These are phyloP conservation scores for Guillardia theta DNA, from an alignment of 78 protist species.

Conservation along the genomic window DNA sequence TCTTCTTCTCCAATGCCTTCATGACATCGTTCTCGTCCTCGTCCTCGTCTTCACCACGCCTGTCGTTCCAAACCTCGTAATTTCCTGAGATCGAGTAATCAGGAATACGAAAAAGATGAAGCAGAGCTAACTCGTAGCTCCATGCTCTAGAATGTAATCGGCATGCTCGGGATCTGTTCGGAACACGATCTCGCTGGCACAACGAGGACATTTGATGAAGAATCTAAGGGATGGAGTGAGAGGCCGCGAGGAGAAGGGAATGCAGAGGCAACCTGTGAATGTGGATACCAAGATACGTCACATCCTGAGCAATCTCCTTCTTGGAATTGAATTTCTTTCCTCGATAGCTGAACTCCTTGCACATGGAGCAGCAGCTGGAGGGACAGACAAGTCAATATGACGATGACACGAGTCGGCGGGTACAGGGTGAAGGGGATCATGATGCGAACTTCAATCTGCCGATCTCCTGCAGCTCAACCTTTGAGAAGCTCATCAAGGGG, in stretches of 20 bases:
- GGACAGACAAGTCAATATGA: not conserved
- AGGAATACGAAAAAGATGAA: not conserved
- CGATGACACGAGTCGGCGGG: slow-evolving; percentile 61
- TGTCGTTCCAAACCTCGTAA: slow-evolving; percentile 81
- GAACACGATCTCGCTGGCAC: slow-evolving; percentile 84
- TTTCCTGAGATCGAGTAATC: slow-evolving; percentile 55
- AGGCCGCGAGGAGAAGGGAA: not conserved
- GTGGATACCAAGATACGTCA: not conserved
- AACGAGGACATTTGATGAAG: slow-evolving; percentile 72
- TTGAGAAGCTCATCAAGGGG: not conserved
- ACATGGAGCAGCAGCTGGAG: slow-evolving; percentile 57
- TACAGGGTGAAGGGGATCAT: slow-evolving; percentile 94
- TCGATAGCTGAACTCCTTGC: slow-evolving; percentile 88
- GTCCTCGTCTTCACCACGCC: not conserved
- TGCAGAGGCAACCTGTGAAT: not conserved
- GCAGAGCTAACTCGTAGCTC: not conserved
- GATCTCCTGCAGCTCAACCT: not conserved
- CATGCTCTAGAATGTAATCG: slow-evolving; percentile 69
- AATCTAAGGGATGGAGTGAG: not conserved
- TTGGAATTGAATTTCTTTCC: slow-evolving; percentile 92
- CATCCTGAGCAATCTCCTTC: slow-evolving; percentile 49
- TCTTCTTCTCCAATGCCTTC: slow-evolving; percentile 62
- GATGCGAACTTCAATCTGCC: slow-evolving; percentile 70
- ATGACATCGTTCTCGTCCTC: slow-evolving; percentile 64
- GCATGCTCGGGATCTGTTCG: slow-evolving; percentile 89